Conservation (phyloP, 495 filamentous ascomycete species). For the Chaetomium fimeti region DNA sequence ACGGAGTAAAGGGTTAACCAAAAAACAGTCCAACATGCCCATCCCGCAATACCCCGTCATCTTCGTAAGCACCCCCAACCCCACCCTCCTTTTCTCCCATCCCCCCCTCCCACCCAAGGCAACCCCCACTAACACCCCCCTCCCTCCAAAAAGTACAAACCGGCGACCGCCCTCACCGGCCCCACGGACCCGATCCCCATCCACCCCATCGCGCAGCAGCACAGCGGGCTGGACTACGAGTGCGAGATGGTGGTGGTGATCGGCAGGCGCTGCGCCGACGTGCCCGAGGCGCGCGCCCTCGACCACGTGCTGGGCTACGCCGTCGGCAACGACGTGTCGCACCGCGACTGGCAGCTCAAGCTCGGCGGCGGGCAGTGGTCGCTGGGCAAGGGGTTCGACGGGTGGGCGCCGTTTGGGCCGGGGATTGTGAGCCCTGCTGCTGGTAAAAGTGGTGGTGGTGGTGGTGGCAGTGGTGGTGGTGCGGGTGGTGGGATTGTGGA, state of each 20-base stretch:
- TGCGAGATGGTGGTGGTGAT: constrained; percentile 80
- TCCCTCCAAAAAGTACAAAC: constrained; percentile 63
- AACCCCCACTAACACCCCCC: too few relatives aligned
- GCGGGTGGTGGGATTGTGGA: constrained; percentile 56
- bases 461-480: too few relatives aligned
- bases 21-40: constrained; percentile 60
- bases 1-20: neutral
- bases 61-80: constrained; percentile 56
- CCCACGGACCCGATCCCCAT: constrained; percentile 70
- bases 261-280: constrained; percentile 66
- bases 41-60: constrained; percentile 74
- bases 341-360: constrained; percentile 80
- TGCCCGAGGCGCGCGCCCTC: constrained; percentile 64
- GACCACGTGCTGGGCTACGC: constrained; percentile 78
- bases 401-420: constrained; percentile 84
- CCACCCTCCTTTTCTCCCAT: neutral
- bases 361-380: constrained; percentile 79
- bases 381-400: constrained; percentile 81
- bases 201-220: constrained; percentile 54
- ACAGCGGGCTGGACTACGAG: constrained; percentile 74
- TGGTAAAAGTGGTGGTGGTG: too few relatives aligned
- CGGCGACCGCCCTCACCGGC: constrained; percentile 66
- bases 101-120: neutral
- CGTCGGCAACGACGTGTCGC: constrained; percentile 79
- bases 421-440: constrained; percentile 62